Evolutionary conservation across 306 rosid species (phyloP).

Genomic region (Alnus glutinosa): DNA sequence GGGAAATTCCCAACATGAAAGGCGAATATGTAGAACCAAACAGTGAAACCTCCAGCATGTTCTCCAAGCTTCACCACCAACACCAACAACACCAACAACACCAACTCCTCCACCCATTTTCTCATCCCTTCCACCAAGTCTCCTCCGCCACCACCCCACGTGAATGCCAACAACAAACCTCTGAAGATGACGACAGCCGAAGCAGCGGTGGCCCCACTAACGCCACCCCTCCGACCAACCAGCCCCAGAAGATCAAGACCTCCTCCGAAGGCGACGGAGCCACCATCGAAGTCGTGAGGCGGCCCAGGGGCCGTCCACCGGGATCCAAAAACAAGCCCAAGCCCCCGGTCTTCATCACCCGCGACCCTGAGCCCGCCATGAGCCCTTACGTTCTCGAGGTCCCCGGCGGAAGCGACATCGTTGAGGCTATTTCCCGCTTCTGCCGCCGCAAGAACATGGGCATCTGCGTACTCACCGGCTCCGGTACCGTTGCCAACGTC

Average conservation of each 20-base stretch:
- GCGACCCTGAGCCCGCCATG: conserved; percentile 79
- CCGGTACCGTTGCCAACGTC: conserved; percentile 81
- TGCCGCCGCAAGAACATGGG: conserved; percentile 72
- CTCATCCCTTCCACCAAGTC: conserved; percentile 45
- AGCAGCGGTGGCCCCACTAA: conserved; percentile 33
- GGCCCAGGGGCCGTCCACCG: conserved; percentile 92
- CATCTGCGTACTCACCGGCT: conserved; percentile 64
- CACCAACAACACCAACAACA: conserved; percentile 27
- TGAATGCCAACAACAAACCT: conserved; percentile 54
- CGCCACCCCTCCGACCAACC: neutral
- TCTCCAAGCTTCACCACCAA: conserved; percentile 78
- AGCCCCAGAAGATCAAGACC: conserved; percentile 5
- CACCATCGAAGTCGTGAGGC: conserved; percentile 63
- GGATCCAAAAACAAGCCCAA: conserved; percentile 93
- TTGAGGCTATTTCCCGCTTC: conserved; percentile 64
- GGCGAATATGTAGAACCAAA: conserved; percentile 61
- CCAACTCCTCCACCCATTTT: conserved; percentile 33
- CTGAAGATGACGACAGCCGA: conserved; percentile 56
- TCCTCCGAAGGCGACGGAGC: conserved; percentile 59
- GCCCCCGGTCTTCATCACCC: conserved; percentile 61
- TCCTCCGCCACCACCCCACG: conserved; percentile 14
- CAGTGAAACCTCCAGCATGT: conserved; percentile 47
- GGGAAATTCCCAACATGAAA: conserved; percentile 39
- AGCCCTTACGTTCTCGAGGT: conserved; percentile 87
- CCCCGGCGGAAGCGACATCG: conserved; percentile 76